Conservation (phyloP, 2,329 filamentous ascomycete genomes). For the Alternaria panax region DNA sequence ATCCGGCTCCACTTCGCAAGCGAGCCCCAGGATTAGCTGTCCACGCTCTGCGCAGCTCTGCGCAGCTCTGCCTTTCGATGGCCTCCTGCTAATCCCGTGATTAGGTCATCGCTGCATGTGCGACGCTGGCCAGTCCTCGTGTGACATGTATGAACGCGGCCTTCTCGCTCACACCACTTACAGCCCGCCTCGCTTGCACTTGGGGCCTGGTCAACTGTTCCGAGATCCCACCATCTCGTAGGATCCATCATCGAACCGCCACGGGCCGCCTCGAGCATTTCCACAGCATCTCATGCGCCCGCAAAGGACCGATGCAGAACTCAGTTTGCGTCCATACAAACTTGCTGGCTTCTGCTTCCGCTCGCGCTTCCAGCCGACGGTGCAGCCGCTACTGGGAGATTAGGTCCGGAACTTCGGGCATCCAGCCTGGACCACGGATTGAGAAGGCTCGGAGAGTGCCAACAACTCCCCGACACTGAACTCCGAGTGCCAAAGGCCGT, state of each 20-base stretch:
- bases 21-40: slow-evolving; percentile 18
- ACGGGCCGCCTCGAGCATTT: slow-evolving; percentile 8
- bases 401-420: slow-evolving; percentile 3
- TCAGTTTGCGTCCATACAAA: neutral
- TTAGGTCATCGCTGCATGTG: slow-evolving; percentile 28
- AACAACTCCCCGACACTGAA: slow-evolving; percentile 20
- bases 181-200: slow-evolving; percentile 8
- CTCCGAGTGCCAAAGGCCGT: slow-evolving; percentile 7
- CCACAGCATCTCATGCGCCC: neutral
- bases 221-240: slow-evolving; percentile 16
- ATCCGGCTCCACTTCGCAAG: slow-evolving; percentile 25
- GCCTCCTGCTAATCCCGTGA: slow-evolving; percentile 20
- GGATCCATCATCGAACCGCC: slow-evolving; percentile 10
- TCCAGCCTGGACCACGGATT: slow-evolving; percentile 13
- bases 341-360: slow-evolving; percentile 1
- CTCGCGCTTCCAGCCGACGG: slow-evolving; percentile 8
- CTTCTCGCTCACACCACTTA: slow-evolving; percentile 33
- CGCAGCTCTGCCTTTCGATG: slow-evolving; percentile 16
- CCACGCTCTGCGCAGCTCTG: neutral
- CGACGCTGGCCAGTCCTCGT: slow-evolving; percentile 20
- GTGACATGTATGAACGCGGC: slow-evolving; percentile 12
- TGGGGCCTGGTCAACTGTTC: slow-evolving; percentile 9
- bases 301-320: slow-evolving; percentile 6
- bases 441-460: slow-evolving; percentile 18
- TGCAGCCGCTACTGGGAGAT: slow-evolving; percentile 10